Percentiles rank a stretch among this genome's conserved stretches.
Conservation (phyloP, 2,329 filamentous ascomycete species). For the Aphanocladium album region DNA sequence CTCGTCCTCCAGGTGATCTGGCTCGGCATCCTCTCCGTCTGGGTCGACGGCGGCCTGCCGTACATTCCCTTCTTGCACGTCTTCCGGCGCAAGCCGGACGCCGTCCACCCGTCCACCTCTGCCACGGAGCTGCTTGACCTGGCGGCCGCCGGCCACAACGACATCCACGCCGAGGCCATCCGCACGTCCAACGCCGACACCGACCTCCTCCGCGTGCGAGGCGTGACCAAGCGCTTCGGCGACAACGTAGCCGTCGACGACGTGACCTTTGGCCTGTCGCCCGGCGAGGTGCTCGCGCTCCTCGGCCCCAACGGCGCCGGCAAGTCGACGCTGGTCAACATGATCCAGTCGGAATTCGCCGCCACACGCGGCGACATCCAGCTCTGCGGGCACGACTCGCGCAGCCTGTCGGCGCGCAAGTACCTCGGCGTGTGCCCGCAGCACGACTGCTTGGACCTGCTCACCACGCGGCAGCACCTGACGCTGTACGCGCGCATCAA, state of each 20-base stretch:
- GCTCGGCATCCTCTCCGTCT: constrained; percentile 65
- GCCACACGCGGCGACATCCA: constrained; percentile 63
- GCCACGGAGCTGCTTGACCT: constrained; percentile 18
- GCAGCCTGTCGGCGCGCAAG: constrained; percentile 51
- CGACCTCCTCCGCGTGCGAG: constrained; percentile 66
- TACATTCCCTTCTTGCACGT: constrained; percentile 34
- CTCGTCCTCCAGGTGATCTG: constrained; percentile 64
- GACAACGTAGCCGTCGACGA: constrained; percentile 71
- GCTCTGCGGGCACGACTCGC: constrained; percentile 65
- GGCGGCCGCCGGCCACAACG: constrained; percentile 21
- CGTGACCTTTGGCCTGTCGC: constrained; percentile 69
- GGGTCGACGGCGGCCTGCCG: constrained; percentile 62
- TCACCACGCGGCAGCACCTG: constrained; percentile 78
- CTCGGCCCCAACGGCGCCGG: constrained; percentile 83
- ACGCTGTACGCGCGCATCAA: constrained; percentile 76
- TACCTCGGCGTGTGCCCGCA: constrained; percentile 76
- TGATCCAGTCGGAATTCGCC: constrained; percentile 74
- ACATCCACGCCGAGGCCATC: constrained; percentile 48
- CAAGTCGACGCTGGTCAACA: constrained; percentile 77
- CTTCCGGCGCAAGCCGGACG: constrained; percentile 36
- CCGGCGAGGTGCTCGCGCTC: constrained; percentile 74
- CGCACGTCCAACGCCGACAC: constrained; percentile 49
- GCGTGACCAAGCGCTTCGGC: constrained; percentile 71
- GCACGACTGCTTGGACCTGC: constrained; percentile 75
- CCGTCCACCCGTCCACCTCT: constrained; percentile 24